Evolutionary conservation across 768 basidiomycete genomes (phyloP), one percentile per base, ranked within the genome.

Genomic region (Serendipita sp.): DNA sequence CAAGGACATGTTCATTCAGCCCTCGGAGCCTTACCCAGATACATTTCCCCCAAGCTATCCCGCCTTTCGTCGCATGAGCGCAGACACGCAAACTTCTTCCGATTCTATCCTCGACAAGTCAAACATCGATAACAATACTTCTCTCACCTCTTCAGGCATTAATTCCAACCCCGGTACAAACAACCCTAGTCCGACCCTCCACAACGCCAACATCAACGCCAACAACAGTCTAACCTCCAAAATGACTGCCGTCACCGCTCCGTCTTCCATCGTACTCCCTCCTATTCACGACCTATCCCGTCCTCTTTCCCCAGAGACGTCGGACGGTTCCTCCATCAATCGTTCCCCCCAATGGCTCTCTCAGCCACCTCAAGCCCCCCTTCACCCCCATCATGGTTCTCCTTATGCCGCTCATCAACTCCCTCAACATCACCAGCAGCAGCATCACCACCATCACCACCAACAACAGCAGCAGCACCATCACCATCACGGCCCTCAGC

Each of bases 201-300:
- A 62, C 54, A 23, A 56, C 51, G 45, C 13, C 45, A 54, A 51
- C 45, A 28, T 15, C 18, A 34, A 58, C 11, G 34, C 65, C n/a
- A 30, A 65, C 64, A 35, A 28, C 65, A 52, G 52, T 28, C 51
- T 23, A 28, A 47, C 15, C 45, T 16, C 18, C 7, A 47, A 48
- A 28, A 47, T 36, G 64, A 13, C 51, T 30, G 35, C 64, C 4
- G 41, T 36, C 64, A 18, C 48, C n/a, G 18, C 35, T 36, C 36
- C 64, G 64, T 35, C 16, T 38, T 18, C 41, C 16, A 38, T 34
- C 54, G 65, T 44, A 2, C 52, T 58, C 23, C 74, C 80, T 41
- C 75, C 81, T 16, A 76, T 76, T 67, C 76, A 79, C 71, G 68
- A 88, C 78, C 88, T 88, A 72, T 84, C 86, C 2, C 72, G 69